phyloP scores from a whole-genome alignment of 345 rosid genomes.

The Lumnitzera racemosa region DNA sequence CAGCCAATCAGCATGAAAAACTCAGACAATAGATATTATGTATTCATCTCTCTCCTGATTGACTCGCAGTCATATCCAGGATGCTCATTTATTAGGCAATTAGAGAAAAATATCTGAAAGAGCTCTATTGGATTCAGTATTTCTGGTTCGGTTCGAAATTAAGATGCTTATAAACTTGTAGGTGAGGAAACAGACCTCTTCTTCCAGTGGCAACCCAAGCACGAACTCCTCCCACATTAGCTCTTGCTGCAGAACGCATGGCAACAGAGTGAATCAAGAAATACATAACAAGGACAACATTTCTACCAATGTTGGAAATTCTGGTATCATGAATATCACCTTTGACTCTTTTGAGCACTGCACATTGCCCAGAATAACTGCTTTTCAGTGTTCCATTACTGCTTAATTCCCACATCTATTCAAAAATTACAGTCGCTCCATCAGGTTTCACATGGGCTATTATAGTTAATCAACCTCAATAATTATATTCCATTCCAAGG shows the following conservation, averaged over 20 bases:
- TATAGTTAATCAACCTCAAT: not conserved
- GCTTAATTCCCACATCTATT: constrained; percentile 78
- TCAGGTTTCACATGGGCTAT: constrained; percentile 3
- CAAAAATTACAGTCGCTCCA: not conserved
- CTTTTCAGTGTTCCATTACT: constrained; percentile 50
- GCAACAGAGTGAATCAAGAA: not conserved
- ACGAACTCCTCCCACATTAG: constrained; percentile 47
- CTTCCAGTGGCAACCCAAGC: constrained; percentile 91
- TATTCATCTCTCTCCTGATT: no score
- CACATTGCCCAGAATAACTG: constrained; percentile 89
- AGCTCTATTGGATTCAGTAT: no score
- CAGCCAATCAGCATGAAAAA: not conserved
- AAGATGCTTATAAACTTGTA: not conserved
- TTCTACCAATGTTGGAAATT: not conserved
- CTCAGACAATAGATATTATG: no score
- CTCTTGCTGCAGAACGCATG: constrained; percentile 11
- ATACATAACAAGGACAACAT: not conserved
- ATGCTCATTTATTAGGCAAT: no score
- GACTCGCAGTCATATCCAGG: no score
- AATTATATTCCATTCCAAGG: not conserved
- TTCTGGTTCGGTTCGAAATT: no score
- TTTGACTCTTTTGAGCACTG: constrained; percentile 35
- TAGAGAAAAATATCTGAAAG: no score
- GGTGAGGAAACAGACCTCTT: constrained; percentile 26
- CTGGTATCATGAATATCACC: constrained; percentile 24